Conservation (phyloP, 2,329 filamentous ascomycete species). For the Parastagonospora nodorum region DNA sequence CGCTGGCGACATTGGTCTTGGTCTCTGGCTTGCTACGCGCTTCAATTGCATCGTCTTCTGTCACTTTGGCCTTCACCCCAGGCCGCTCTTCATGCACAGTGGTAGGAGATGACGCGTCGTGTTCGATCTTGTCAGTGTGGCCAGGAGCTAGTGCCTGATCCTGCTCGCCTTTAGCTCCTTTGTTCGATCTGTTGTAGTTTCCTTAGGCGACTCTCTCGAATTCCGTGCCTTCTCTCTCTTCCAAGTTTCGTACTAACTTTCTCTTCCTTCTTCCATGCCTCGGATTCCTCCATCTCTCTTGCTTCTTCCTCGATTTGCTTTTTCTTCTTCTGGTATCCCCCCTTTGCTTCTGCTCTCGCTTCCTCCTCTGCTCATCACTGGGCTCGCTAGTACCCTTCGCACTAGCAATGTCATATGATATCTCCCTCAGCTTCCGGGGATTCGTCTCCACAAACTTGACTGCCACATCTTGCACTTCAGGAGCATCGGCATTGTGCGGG, state of each 20-base stretch:
- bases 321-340: constrained; percentile 36
- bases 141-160: neutral
- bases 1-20: neutral
- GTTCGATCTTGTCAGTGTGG: neutral
- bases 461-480: constrained; percentile 68
- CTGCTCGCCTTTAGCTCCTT: neutral
- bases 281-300: constrained; percentile 36
- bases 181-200: constrained; percentile 4
- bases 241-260: constrained; percentile 28
- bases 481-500: constrained; percentile 53
- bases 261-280: constrained; percentile 42
- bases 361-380: constrained; percentile 54
- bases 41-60: constrained; percentile 4
- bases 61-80: neutral
- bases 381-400: constrained; percentile 62
- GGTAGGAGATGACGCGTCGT: neutral
- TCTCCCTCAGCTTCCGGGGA: constrained; percentile 63
- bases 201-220: constrained; percentile 8
- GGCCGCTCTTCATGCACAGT: neutral
- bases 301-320: constrained; percentile 39
- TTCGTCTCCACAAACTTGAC: constrained; percentile 38
- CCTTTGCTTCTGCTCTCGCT: constrained; percentile 44
- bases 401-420: constrained; percentile 72
- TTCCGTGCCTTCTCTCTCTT: constrained; percentile 20
- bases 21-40: neutral